Conservation (phyloP, 805 yeast species). For the Pichia manshurica region DNA sequence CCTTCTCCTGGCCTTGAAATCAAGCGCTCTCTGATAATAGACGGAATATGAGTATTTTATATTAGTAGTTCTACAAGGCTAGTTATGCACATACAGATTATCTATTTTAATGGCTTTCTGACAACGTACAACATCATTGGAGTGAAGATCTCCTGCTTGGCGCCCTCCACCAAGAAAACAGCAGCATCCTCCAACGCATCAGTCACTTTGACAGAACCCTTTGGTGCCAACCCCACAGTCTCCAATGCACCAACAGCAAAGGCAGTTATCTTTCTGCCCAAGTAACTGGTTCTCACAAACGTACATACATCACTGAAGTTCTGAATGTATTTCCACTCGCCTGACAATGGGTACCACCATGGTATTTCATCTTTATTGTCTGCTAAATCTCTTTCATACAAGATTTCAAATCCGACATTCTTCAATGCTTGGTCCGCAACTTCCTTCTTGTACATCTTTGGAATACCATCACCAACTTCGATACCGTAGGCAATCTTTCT, state of each 20-base stretch:
- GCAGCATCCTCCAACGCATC: conserved; percentile 96
- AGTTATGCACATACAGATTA: too few species aligned
- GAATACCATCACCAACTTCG: conserved; percentile 98
- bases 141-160: conserved; percentile 81
- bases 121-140: conserved; percentile 96
- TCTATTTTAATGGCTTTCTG: conserved; percentile 59
- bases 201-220: conserved; percentile 87
- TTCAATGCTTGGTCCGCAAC: conserved; percentile 86
- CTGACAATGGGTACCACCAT: conserved; percentile 96
- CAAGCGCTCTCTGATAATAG: too few species aligned
- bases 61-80: too few species aligned
- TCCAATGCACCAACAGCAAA: conserved; percentile 77
- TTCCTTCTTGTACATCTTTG: conserved; percentile 83
- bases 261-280: conserved; percentile 86
- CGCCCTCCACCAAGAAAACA: conserved; percentile 89
- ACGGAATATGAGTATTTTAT: too few species aligned
- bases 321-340: conserved; percentile 88
- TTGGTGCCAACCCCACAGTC: conserved; percentile 81
- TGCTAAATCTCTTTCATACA: conserved; percentile 76
- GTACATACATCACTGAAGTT: conserved; percentile 72
- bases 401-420: conserved; percentile 81
- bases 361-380: conserved; percentile 78
- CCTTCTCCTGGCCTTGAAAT: too few species aligned
- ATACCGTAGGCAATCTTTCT: conserved; percentile 95
- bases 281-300: conserved; percentile 75